Evolutionary conservation across 768 basidiomycete species (phyloP).

Genomic region (Pholiota conissans): DNA sequence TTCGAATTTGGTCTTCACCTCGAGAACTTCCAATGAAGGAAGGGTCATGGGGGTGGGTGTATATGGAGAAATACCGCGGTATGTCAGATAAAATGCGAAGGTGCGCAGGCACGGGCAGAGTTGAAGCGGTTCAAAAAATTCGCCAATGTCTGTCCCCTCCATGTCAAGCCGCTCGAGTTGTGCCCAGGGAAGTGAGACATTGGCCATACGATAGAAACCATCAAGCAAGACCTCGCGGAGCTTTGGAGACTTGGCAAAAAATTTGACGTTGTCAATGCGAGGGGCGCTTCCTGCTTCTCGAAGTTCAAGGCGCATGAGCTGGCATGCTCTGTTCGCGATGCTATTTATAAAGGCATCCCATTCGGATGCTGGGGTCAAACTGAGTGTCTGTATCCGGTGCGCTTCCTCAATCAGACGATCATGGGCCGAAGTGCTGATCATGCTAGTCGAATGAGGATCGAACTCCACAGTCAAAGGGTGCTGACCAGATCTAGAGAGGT

Average conservation of each 20-base stretch:
- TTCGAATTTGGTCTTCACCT: slow-evolving; percentile 12
- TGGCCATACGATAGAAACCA: slow-evolving; percentile 10
- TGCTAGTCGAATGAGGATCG: too few species aligned
- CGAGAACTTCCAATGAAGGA: slow-evolving; percentile 13
- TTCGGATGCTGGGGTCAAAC: too few species aligned
- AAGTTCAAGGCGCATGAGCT: slow-evolving; percentile 17
- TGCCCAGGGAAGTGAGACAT: slow-evolving; percentile 19
- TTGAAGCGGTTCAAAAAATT: slow-evolving; percentile 16
- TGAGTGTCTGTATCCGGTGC: too few species aligned
- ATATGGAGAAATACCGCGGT: slow-evolving; percentile 4
- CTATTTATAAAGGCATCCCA: too few species aligned
- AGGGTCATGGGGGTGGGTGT: slow-evolving; percentile 11
- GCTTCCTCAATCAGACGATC: too few species aligned
- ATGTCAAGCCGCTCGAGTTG: slow-evolving; percentile 17
- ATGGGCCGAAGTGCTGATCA: too few species aligned
- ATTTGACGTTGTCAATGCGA: too few species aligned
- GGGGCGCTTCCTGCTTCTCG: too few species aligned
- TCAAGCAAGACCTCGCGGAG: slow-evolving; percentile 17
- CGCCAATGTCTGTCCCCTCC: slow-evolving; percentile 13
- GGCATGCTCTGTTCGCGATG: too few species aligned
- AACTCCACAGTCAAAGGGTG: too few species aligned
- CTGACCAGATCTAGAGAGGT: too few species aligned
- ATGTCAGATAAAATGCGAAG: slow-evolving; percentile 14
- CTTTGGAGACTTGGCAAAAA: slow-evolving; percentile 15
- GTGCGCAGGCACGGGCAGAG: slow-evolving; percentile 11